Evolutionary conservation across 106 monocot species (phyloP), one percentile per base, ranked within the genome.

Genomic region (Posidonia australis): DNA sequence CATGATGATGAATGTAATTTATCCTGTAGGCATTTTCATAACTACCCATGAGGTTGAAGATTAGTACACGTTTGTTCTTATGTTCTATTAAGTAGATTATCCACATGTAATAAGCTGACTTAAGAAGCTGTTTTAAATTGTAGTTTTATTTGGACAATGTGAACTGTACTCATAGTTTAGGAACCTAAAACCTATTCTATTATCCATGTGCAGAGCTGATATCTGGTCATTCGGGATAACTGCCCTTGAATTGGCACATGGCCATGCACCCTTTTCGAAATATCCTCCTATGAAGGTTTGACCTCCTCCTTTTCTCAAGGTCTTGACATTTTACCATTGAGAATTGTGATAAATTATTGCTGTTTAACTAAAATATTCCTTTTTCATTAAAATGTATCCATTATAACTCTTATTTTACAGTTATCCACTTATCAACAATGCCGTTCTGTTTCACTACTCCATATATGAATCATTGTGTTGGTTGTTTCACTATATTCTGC

Each of bases 221-320:
- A 86, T 91, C 36, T 91, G 90, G 90, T 91, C 90, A 44, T 79
- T 91, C 83, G 90, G 86, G 63, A 91, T 91, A 78, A 86, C 90
- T 54, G 90, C 90, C 43, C 71, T 91, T 45, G 90, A 91, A 56
- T 67, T 91, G 45, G 90, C 90, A 41, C 90, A 91, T 74, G 90
- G 90, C 10, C 86, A 91, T 69, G 90, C 90, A 59, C 90, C 90
- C 13, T 90, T 90, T 66, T 90, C 90, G 30, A 90, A 86, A 67
- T 86, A 91, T 60, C 90, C 90, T 62, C 90, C 90, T 32, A 91
- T 91, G 90, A 91, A 91, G 86, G 90, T 91, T 44, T 44, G 20
- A 16, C 5, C 23, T n/a, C 61, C 32, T 36, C 16, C 36, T 10
- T 64, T 45, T 42, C 11, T 64, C 27, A 63, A 62, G 48, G 30